These are phyloP conservation scores for Talaromyces sp. DNA, from an alignment of 2,329 filamentous ascomycete genomes.

Conservation along the genomic window DNA sequence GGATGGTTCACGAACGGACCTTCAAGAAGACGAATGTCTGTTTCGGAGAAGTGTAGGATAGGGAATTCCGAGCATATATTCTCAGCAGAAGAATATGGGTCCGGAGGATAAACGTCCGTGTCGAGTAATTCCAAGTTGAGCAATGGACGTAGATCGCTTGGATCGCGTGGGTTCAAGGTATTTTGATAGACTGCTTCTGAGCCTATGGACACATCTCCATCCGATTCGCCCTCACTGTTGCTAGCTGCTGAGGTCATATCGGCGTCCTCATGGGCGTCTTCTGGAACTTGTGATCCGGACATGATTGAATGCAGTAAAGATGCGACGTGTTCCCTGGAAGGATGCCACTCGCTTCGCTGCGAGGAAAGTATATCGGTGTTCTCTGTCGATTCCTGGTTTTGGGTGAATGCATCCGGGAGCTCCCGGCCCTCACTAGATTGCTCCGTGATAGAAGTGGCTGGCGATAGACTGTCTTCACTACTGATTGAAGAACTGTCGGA, in stretches of 20 bases:
- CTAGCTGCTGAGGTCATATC: not conserved
- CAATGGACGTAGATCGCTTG: not conserved
- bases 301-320: not conserved
- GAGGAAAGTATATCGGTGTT: not conserved
- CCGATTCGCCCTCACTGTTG: not conserved
- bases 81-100: not conserved
- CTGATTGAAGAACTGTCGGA: not conserved
- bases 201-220: not conserved
- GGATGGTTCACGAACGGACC: slow-evolving; percentile 33
- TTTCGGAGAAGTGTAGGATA: slow-evolving; percentile 44
- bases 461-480: not conserved
- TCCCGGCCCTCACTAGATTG: not conserved
- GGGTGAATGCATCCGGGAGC: not conserved
- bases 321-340: not conserved
- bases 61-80: slow-evolving; percentile 30
- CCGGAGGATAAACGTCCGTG: not conserved
- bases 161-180: not conserved
- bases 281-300: not conserved
- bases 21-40: slow-evolving; percentile 38
- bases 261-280: not conserved
- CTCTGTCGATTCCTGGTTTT: not conserved
- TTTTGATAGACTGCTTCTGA: not conserved
- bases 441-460: not conserved
- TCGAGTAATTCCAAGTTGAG: not conserved
- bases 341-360: not conserved